A percentile compares a stretch with the other conserved stretches of the same genome.
Evolutionary conservation across 2,329 filamentous ascomycete genomes (phyloP).

Genomic region (Bisporella sp.): DNA sequence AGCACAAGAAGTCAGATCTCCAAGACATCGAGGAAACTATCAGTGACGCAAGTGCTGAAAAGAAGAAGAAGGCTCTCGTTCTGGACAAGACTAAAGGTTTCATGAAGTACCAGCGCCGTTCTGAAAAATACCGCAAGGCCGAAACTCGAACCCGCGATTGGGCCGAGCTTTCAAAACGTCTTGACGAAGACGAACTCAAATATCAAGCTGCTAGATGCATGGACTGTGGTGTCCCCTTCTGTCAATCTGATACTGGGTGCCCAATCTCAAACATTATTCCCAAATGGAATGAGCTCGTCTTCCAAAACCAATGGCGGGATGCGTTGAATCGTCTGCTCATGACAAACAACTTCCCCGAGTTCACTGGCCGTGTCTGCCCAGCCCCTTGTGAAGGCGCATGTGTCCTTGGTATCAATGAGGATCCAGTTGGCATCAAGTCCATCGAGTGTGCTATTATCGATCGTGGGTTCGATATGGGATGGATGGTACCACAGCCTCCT

Average conservation of each 20-base stretch:
- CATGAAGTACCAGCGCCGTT: constrained; percentile 91
- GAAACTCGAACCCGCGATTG: constrained; percentile 86
- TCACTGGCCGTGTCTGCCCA: constrained; percentile 93
- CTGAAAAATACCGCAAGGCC: constrained; percentile 85
- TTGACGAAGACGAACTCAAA: constrained; percentile 92
- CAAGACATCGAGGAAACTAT: constrained; percentile 89
- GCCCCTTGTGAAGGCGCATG: constrained; percentile 95
- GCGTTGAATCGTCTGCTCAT: constrained; percentile 85
- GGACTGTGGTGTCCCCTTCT: constrained; percentile 98
- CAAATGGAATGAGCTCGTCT: constrained; percentile 86
- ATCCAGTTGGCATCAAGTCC: constrained; percentile 95
- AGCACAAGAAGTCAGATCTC: constrained; percentile 60
- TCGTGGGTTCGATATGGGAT: constrained; percentile 94
- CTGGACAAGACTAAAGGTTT: constrained; percentile 97
- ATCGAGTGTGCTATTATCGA: constrained; percentile 98
- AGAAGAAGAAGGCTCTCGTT: constrained; percentile 85
- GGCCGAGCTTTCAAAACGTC: constrained; percentile 80
- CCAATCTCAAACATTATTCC: constrained; percentile 97
- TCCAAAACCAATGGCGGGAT: constrained; percentile 76
- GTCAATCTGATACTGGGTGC: constrained; percentile 91
- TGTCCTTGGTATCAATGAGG: constrained; percentile 92
- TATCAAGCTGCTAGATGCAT: constrained; percentile 96
- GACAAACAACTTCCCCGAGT: constrained; percentile 99
- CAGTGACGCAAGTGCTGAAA: constrained; percentile 75
- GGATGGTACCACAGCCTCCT: constrained; percentile 84